Conservation (phyloP, 83 land plant genomes). For the Larix sibirica region DNA sequence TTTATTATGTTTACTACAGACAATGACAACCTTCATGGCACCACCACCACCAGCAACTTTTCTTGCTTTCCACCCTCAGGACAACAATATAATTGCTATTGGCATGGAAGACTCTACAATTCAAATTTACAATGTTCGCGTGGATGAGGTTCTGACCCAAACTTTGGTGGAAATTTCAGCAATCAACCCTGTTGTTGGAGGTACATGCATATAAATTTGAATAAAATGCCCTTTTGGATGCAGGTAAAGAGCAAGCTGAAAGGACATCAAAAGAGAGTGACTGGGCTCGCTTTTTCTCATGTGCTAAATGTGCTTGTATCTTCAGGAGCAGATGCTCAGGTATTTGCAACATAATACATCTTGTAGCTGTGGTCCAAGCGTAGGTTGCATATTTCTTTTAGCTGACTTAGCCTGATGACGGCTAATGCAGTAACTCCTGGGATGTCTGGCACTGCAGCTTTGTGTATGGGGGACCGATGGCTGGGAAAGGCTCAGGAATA, state of each 20-base stretch:
- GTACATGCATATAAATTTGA: neutral
- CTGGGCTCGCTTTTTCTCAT: constrained; percentile 74
- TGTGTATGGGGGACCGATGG: constrained; percentile 75
- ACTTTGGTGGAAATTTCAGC: neutral
- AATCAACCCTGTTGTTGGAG: neutral
- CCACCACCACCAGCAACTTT: constrained; percentile 75
- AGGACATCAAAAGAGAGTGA: constrained; percentile 67
- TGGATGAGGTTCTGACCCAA: constrained; percentile 51
- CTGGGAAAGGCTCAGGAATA: constrained; percentile 72
- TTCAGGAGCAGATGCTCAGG: constrained; percentile 82
- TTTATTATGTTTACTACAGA: constrained; percentile 28
- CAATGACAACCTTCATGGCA: constrained; percentile 76
- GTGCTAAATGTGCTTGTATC: constrained; percentile 65
- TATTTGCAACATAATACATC: constrained; percentile 4
- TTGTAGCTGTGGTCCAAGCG: neutral
- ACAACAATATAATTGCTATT: constrained; percentile 78
- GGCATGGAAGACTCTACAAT: constrained; percentile 75
- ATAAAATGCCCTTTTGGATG: constrained; percentile 4
- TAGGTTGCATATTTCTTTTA: neutral
- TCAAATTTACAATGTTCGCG: constrained; percentile 65
- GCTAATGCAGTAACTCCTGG: constrained; percentile 7
- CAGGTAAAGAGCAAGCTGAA: constrained; percentile 76
- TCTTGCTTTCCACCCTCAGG: constrained; percentile 78
- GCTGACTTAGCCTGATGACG: neutral
- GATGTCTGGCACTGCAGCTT: constrained; percentile 28